A percentile compares a stretch with the other conserved stretches of the same genome.
Evolutionary conservation across 2,329 filamentous ascomycete genomes (phyloP).

Genomic region (Rhynchosporium graminicola): DNA sequence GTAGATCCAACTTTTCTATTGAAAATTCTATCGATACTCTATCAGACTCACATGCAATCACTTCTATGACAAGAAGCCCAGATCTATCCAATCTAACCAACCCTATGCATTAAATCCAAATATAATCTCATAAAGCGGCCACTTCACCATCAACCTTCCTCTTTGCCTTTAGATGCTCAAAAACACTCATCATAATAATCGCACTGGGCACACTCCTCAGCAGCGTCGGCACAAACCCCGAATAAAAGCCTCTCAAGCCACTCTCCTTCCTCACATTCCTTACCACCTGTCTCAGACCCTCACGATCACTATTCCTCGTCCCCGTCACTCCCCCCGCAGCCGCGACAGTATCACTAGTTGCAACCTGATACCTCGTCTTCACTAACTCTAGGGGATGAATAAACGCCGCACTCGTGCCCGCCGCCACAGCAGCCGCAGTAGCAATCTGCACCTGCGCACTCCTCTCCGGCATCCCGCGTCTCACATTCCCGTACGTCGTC

Average conservation of each 20-base stretch:
- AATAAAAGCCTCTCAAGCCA: slow-evolving; percentile 28
- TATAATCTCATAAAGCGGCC: slow-evolving; percentile 2
- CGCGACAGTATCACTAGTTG: slow-evolving; percentile 30
- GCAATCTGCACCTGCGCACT: slow-evolving; percentile 20
- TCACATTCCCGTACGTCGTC: slow-evolving; percentile 30
- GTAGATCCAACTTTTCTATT: not conserved
- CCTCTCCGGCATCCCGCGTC: slow-evolving; percentile 22
- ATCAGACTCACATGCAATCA: no score
- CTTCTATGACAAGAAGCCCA: not conserved
- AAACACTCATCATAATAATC: slow-evolving; percentile 33
- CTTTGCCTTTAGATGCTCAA: slow-evolving; percentile 30
- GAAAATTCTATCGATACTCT: not conserved
- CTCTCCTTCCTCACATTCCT: slow-evolving; percentile 30
- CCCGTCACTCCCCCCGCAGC: slow-evolving; percentile 17
- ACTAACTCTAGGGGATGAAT: slow-evolving; percentile 31
- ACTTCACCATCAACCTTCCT: slow-evolving; percentile 15
- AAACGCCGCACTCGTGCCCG: slow-evolving; percentile 23
- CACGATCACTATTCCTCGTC: slow-evolving; percentile 24
- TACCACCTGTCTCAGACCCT: slow-evolving; percentile 27
- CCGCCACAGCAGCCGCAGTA: slow-evolving; percentile 22
- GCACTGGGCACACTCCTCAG: slow-evolving; percentile 29
- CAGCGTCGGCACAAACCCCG: slow-evolving; percentile 28
- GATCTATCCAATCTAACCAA: not conserved
- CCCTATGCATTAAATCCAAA: not conserved
- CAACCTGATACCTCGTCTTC: slow-evolving; percentile 33